Percentiles rank a stretch among this genome's conserved stretches.
These are phyloP conservation scores for Candida bentonensis DNA, from an alignment of 805 yeast genomes.

Conservation along the genomic window DNA sequence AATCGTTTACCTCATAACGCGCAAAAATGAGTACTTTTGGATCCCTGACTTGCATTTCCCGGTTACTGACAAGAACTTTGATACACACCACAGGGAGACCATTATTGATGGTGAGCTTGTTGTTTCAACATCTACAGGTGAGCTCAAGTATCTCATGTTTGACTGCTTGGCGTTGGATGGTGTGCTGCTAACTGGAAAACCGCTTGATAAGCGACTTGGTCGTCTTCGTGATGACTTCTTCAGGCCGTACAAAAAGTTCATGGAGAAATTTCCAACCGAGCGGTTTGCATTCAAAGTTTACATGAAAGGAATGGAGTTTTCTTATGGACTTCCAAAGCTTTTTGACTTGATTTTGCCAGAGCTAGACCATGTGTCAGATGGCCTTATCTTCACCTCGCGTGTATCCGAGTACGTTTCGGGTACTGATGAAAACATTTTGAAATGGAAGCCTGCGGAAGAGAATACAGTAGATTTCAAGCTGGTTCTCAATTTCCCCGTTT, in stretches of 20 bases:
- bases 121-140: slow-evolving; percentile 25
- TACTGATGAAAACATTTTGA: slow-evolving; percentile 71
- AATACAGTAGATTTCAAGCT: slow-evolving; percentile 84
- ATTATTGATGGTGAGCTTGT: slow-evolving; percentile 92
- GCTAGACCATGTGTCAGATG: slow-evolving; percentile 83
- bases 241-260: slow-evolving; percentile 65
- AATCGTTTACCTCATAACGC: slow-evolving; percentile 75
- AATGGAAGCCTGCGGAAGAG: slow-evolving; percentile 97
- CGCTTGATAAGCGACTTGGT: slow-evolving; percentile 71
- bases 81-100: slow-evolving; percentile 65
- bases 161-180: slow-evolving; percentile 84
- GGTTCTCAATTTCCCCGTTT: slow-evolving; percentile 42
- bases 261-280: slow-evolving; percentile 56
- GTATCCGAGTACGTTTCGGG: slow-evolving; percentile 79
- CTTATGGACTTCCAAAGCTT: slow-evolving; percentile 65
- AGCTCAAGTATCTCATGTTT: slow-evolving; percentile 66
- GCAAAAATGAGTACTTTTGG: slow-evolving; percentile 76
- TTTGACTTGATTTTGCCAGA: slow-evolving; percentile 51
- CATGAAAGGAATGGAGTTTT: slow-evolving; percentile 75
- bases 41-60: slow-evolving; percentile 79
- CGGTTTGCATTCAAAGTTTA: slow-evolving; percentile 81
- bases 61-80: slow-evolving; percentile 27
- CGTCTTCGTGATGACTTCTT: slow-evolving; percentile 70
- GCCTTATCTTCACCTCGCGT: slow-evolving; percentile 84
- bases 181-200: slow-evolving; percentile 49